Evolutionary conservation across 192 early-diverging fungal species (phyloP).

Genomic region (Coemansia sp.): DNA sequence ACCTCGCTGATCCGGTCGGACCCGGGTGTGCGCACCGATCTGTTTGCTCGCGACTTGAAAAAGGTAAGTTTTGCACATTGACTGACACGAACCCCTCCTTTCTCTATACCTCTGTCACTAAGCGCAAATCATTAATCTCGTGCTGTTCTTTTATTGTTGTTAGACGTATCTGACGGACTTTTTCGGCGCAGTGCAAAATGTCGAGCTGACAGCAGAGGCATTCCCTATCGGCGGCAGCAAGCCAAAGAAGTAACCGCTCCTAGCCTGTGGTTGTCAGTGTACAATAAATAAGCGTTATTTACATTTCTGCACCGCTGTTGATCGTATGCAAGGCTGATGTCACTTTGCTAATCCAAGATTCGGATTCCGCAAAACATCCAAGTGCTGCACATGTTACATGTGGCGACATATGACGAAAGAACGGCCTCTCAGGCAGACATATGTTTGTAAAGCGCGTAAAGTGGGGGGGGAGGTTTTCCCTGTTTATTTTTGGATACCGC

Average conservation of each 20-base stretch:
- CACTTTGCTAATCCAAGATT: neutral
- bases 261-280: neutral
- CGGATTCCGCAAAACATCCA: neutral
- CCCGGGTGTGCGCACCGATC: constrained; percentile 84
- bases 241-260: neutral
- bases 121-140: neutral
- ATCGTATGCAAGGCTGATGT: neutral
- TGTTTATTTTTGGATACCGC: constrained; percentile 5
- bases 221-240: constrained; percentile 34
- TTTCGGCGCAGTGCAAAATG: constrained; percentile 92
- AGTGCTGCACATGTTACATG: too few species aligned
- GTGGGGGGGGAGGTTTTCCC: neutral
- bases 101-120: too few species aligned
- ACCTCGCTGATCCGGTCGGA: constrained; percentile 73
- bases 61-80: constrained; percentile 60
- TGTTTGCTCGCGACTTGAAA: constrained; percentile 77
- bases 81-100: too few species aligned
- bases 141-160: constrained; percentile 33
- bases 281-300: neutral
- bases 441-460: neutral
- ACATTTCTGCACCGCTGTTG: neutral
- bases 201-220: constrained; percentile 74
- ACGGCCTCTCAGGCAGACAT: neutral
- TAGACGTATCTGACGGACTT: constrained; percentile 88
- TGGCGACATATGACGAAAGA: neutral